These are phyloP conservation scores for Bretschneidera sinensis DNA, from an alignment of 345 rosid genomes.

Conservation along the genomic window DNA sequence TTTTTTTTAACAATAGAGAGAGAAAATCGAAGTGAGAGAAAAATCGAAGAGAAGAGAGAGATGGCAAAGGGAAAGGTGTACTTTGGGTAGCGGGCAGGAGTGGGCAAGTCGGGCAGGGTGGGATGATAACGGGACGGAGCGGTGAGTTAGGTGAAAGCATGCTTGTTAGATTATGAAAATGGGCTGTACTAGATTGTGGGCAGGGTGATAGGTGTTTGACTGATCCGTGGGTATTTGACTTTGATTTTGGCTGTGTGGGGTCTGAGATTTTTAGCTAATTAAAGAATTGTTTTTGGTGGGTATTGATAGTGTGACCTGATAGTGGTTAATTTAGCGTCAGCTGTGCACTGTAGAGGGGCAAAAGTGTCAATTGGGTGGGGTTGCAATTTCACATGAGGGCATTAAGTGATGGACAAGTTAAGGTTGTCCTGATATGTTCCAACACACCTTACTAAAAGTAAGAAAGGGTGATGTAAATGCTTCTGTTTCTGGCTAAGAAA, in stretches of 20 bases:
- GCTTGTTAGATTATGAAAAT: conserved; percentile 13
- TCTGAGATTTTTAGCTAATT: too few relatives aligned
- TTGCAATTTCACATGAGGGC: conserved; percentile 15
- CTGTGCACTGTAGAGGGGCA: not conserved
- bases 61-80: conserved; percentile 33
- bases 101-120: conserved; percentile 46
- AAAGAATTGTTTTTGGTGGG: conserved; percentile 4
- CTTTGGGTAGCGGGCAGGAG: conserved; percentile 35
- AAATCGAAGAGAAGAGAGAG: conserved; percentile 17
- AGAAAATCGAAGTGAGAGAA: conserved; percentile 10
- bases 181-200: not conserved
- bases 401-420: conserved; percentile 29
- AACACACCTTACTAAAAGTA: conserved; percentile 22
- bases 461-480: conserved; percentile 18
- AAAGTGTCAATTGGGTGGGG: not conserved
- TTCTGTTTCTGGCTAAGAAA: conserved; percentile 12
- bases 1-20: not conserved
- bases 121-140: conserved; percentile 30
- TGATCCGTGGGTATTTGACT: conserved; percentile 19
- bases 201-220: conserved; percentile 13
- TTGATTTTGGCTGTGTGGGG: conserved; percentile 1
- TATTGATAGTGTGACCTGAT: too few relatives aligned
- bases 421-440: conserved; percentile 48
- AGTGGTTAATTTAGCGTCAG: not conserved
- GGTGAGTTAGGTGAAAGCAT: conserved; percentile 24